Base-by-base conservation (phyloP, 805 yeast genomes). In the Pichia nakasei region DNA sequence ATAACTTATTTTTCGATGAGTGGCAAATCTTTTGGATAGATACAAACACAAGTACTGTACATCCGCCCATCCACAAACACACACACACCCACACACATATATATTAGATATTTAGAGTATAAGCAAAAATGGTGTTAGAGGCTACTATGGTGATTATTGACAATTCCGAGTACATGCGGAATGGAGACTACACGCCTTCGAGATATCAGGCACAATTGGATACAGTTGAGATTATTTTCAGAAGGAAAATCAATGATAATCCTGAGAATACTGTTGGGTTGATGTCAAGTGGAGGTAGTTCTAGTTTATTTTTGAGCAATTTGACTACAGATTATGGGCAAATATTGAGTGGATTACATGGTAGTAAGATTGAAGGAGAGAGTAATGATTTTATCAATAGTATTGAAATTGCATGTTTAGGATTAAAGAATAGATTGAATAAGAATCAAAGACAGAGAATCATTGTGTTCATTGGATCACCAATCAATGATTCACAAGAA, bases 81-180 rank as follows among this genome's bases (percentile, higher is more conserved):
- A n/a, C n/a, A n/a, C n/a, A n/a, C n/a, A n/a, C n/a, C n/a, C n/a
- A n/a, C n/a, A n/a, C n/a, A n/a, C n/a, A n/a, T n/a, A n/a, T n/a
- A n/a, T n/a, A n/a, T n/a, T n/a, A n/a, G n/a, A n/a, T n/a, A n/a
- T n/a, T n/a, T n/a, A n/a, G n/a, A n/a, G n/a, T n/a, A n/a, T n/a
- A 8, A 24, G 27, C 9, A 37, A 48, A 58, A 43, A 88, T 88
- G 97, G 96, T 83, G 51, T 75, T 89, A 57, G 98, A 93, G 67
- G 97, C 97, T 50, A 85, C 96, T 15, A 89, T 93, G 84, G 76
- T 93, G 50, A 86, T 88, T 58, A 76, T 93, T 59, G 99, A 93
- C 70, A 91, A 88, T 72, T 87, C 96, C 42, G 98, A 93, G 68
- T 91, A 74, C 64, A 85, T 89, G 78, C 75, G 98, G 57, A 93